Conservation (phyloP, 139 green algal species). For the Coccomyxa sp. region DNA sequence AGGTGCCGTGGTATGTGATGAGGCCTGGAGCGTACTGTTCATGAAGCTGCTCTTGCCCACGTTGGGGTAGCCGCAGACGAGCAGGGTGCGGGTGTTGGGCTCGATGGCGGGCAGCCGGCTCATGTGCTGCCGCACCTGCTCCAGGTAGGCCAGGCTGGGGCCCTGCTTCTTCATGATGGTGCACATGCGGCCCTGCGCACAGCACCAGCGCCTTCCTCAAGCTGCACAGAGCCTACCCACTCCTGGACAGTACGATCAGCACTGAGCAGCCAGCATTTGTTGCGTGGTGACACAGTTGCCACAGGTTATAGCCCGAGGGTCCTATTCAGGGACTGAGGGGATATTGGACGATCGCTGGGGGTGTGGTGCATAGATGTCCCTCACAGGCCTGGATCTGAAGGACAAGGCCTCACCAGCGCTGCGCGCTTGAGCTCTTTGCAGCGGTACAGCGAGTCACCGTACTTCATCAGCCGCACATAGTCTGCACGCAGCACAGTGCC, state of each 20-base stretch:
- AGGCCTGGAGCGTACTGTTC: slow-evolving; percentile 70
- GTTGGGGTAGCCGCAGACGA: slow-evolving; percentile 98
- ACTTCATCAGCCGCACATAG: slow-evolving; percentile 98
- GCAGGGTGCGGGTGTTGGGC: slow-evolving; percentile 93
- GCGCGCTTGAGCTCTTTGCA: slow-evolving; percentile 99
- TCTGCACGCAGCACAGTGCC: slow-evolving; percentile 52
- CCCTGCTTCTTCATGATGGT: slow-evolving; percentile 98
- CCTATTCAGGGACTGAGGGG: too few species aligned
- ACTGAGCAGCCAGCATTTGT: too few species aligned
- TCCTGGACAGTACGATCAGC: too few species aligned
- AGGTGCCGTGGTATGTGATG: background rate
- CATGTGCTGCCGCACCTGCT: slow-evolving; percentile 99
- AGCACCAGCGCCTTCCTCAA: too few species aligned
- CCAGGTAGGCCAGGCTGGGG: slow-evolving; percentile 88
- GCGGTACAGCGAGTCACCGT: slow-evolving; percentile 97
- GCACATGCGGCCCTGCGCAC: slow-evolving; percentile 92
- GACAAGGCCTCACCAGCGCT: slow-evolving; percentile 80
- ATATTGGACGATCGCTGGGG: too few species aligned
- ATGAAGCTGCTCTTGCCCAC: slow-evolving; percentile 98
- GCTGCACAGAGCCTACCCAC: too few species aligned
- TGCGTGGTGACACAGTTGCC: too few species aligned
- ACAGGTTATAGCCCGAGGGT: too few species aligned
- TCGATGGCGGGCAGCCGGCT: slow-evolving; percentile 94
- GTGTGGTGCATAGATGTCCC: too few species aligned
- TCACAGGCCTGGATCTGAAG: too few species aligned